Evolutionary conservation across 2,329 filamentous ascomycete species (phyloP).

Genomic region (Aspergillus nomiae): DNA sequence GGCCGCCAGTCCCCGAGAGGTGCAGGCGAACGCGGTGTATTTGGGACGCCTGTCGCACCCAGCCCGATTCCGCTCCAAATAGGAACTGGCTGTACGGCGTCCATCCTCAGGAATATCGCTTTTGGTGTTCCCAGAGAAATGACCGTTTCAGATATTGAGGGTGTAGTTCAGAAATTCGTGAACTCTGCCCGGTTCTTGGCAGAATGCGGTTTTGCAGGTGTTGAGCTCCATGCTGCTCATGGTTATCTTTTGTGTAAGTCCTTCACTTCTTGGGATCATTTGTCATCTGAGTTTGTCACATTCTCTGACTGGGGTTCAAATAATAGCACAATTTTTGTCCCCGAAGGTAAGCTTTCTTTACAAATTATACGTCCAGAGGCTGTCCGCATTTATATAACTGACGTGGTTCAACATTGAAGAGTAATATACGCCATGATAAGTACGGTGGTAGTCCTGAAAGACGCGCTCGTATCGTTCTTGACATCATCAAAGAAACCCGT

Average conservation of each 20-base stretch:
- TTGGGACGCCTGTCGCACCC: constrained; percentile 25
- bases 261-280: background rate
- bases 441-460: constrained; percentile 46
- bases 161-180: constrained; percentile 53
- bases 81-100: background rate
- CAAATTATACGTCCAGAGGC: background rate
- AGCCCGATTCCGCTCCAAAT: constrained; percentile 13
- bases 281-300: background rate
- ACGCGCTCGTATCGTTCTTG: constrained; percentile 41
- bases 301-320: background rate
- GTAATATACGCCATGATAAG: constrained; percentile 35
- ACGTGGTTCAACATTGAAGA: background rate
- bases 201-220: constrained; percentile 25
- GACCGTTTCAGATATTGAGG: constrained; percentile 53
- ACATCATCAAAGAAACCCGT: constrained; percentile 42
- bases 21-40: constrained; percentile 29
- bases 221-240: constrained; percentile 51
- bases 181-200: constrained; percentile 48
- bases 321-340: constrained; percentile 20
- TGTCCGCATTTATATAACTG: no score
- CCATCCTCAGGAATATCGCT: background rate
- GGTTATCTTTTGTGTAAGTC: constrained; percentile 44
- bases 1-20: constrained; percentile 39
- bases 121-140: constrained; percentile 57
- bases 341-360: constrained; percentile 31